phyloP scores from a whole-genome alignment of 2,329 filamentous ascomycete genomes.

The Paramyrothecium sp. region DNA sequence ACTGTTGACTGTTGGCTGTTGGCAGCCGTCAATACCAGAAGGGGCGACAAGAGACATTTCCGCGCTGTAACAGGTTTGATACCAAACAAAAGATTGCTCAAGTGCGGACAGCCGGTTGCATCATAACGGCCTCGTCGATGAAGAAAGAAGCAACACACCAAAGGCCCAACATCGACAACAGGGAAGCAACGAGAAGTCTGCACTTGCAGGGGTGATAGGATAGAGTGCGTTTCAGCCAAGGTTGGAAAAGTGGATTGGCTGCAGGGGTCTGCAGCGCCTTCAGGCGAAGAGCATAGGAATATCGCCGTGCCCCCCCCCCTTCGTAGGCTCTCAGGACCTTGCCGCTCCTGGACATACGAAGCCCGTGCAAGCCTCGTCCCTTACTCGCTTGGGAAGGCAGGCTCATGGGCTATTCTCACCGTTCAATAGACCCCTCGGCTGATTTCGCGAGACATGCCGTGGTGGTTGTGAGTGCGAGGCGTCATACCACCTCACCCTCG shows the following conservation, averaged over 20 bases:
- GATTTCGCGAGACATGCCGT: not conserved
- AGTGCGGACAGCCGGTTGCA: too few relatives aligned
- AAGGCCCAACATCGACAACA: not conserved
- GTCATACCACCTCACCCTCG: too few relatives aligned
- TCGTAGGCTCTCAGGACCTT: not conserved
- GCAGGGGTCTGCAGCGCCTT: not conserved
- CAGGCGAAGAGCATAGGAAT: not conserved
- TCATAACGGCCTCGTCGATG: not conserved
- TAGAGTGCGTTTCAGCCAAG: not conserved
- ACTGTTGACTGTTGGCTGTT: too few relatives aligned
- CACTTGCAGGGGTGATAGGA: not conserved
- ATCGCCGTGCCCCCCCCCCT: not conserved
- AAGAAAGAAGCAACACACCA: not conserved
- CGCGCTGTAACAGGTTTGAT: too few relatives aligned
- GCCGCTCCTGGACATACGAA: not conserved
- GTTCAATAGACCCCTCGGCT: not conserved
- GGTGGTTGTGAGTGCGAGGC: too few relatives aligned
- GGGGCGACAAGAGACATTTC: too few relatives aligned
- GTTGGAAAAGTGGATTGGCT: not conserved
- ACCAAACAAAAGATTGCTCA: too few relatives aligned
- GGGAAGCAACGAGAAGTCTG: not conserved
- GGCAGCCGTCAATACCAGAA: too few relatives aligned
- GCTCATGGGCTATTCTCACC: not conserved
- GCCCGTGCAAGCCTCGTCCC: not conserved
- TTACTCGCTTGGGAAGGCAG: not conserved